Evolutionary conservation across 2,329 filamentous ascomycete genomes (phyloP).

Genomic region (Pestalotiopsis sp.): DNA sequence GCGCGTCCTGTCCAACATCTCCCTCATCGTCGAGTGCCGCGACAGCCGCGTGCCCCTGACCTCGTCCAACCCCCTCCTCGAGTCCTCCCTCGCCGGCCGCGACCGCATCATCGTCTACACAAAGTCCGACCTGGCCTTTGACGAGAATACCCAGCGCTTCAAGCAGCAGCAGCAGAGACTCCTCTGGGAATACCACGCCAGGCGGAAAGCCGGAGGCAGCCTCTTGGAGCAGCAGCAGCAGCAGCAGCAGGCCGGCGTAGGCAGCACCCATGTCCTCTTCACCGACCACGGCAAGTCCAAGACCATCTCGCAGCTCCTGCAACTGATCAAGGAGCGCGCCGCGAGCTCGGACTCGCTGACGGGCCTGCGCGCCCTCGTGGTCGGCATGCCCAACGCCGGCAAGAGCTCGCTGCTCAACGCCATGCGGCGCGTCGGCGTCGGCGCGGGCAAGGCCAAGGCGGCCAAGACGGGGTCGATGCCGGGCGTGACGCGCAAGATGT

Average conservation of each 20-base stretch:
- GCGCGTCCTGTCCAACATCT: slow-evolving; percentile 75
- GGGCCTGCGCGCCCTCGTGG: slow-evolving; percentile 82
- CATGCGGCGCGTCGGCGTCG: slow-evolving; percentile 71
- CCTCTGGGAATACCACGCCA: slow-evolving; percentile 21
- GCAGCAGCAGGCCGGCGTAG: background rate
- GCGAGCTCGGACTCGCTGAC: slow-evolving; percentile 64
- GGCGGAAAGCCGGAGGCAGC: slow-evolving; percentile 23
- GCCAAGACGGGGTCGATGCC: slow-evolving; percentile 85
- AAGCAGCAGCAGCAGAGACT: slow-evolving; percentile 24
- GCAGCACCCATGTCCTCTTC: slow-evolving; percentile 39
- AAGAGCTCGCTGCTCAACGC: slow-evolving; percentile 95
- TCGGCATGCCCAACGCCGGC: slow-evolving; percentile 97
- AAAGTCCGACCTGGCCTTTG: slow-evolving; percentile 74
- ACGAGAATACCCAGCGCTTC: slow-evolving; percentile 21
- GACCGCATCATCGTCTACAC: slow-evolving; percentile 88
- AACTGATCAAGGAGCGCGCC: slow-evolving; percentile 54
- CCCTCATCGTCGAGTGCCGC: slow-evolving; percentile 91
- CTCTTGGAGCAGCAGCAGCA: slow-evolving; percentile 5
- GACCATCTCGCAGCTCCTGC: slow-evolving; percentile 43
- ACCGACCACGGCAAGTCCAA: slow-evolving; percentile 42
- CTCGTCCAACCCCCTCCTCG: slow-evolving; percentile 88
- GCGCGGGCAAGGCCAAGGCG: slow-evolving; percentile 71
- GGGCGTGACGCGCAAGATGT: slow-evolving; percentile 86
- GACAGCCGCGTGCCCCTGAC: slow-evolving; percentile 90
- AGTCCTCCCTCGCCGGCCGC: slow-evolving; percentile 72